Evolutionary conservation across 345 rosid genomes (phyloP).

Genomic region (Punica granatum): DNA sequence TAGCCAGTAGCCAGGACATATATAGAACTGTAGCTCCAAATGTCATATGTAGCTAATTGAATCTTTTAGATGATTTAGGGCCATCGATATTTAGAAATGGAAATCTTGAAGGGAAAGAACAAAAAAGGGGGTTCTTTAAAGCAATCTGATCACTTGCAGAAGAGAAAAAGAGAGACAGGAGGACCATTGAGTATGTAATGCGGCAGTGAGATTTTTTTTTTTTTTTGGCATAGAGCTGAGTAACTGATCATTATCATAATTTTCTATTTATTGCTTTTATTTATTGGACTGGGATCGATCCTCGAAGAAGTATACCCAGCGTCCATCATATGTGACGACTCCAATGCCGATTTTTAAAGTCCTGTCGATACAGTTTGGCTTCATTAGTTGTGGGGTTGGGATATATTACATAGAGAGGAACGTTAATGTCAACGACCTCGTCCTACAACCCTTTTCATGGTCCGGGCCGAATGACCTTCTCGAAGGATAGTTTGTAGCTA

Average conservation of each 20-base stretch:
- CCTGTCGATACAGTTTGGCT: too few species aligned
- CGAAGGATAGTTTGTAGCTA: too few species aligned
- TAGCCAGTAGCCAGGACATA: too few species aligned
- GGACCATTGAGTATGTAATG: neutral
- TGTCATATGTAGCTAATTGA: neutral
- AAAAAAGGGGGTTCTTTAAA: neutral
- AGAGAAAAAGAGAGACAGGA: neutral
- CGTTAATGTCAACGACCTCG: too few species aligned
- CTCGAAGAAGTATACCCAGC: neutral
- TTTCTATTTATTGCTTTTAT: neutral
- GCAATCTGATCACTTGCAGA: slow-evolving; percentile 2
- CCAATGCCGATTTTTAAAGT: too few species aligned
- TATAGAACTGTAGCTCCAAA: neutral
- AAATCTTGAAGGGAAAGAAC: neutral
- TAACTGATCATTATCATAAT: neutral
- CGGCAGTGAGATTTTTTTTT: slow-evolving; percentile 6
- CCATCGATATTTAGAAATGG: neutral
- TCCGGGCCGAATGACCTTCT: too few species aligned
- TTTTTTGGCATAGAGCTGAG: neutral
- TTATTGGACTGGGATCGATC: neutral
- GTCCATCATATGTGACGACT: neutral
- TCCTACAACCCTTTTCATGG: too few species aligned
- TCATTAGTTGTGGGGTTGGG: too few species aligned
- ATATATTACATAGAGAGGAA: too few species aligned
- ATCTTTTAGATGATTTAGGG: neutral